Evolutionary conservation across 768 basidiomycete species (phyloP).

Genomic region (Lactarius psammicola): DNA sequence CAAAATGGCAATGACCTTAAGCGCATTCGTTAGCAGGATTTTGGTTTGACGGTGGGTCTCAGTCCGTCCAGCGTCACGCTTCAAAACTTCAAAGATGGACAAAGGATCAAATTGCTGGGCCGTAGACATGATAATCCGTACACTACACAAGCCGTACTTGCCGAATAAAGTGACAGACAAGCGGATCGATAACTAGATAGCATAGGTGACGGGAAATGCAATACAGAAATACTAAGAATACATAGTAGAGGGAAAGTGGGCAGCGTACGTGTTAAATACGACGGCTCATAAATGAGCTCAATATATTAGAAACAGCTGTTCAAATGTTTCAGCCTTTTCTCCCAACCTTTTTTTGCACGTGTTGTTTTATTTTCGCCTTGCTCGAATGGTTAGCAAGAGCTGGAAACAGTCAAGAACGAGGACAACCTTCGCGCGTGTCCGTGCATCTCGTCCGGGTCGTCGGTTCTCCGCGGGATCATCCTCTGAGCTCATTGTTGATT

Average conservation of each 20-base stretch:
- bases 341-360: constrained; percentile 29
- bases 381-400: background rate
- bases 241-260: background rate
- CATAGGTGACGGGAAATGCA: constrained; percentile 2
- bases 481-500: constrained; percentile 25
- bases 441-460: constrained; percentile 35
- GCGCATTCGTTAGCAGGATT: no score
- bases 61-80: background rate
- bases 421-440: constrained; percentile 38
- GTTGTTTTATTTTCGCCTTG: constrained; percentile 36
- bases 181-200: constrained; percentile 2
- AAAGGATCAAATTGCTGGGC: background rate
- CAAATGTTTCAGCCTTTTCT: constrained; percentile 12
- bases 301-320: background rate
- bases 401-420: background rate
- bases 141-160: background rate
- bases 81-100: background rate
- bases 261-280: constrained; percentile 8
- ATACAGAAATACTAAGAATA: constrained; percentile 9
- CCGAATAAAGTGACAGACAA: background rate
- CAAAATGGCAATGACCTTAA: no score
- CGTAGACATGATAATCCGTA: background rate
- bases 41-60: background rate
- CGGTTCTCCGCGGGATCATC: constrained; percentile 29
- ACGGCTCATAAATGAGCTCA: background rate